Conservation (phyloP, 306 rosid genomes). For the Senna siamea region DNA sequence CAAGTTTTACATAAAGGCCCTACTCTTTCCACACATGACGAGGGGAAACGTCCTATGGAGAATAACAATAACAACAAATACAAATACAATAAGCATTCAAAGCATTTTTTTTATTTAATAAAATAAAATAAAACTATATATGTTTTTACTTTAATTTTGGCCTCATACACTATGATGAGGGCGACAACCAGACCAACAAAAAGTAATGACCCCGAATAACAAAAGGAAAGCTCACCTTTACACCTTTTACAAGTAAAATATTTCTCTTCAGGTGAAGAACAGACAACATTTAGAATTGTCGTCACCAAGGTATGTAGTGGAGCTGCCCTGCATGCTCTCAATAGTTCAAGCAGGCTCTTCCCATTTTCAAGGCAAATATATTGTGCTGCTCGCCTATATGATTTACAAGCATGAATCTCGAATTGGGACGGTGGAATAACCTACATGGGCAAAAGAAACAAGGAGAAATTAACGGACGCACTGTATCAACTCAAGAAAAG, state of each 20-base stretch:
- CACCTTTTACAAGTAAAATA: slow-evolving; percentile 76
- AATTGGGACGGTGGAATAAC: slow-evolving; percentile 90
- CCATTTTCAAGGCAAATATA: slow-evolving; percentile 94
- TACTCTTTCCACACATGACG: slow-evolving; percentile 55
- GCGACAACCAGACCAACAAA: slow-evolving; percentile 15
- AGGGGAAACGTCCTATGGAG: slow-evolving; percentile 67
- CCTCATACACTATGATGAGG: slow-evolving; percentile 13
- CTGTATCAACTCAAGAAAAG: slow-evolving; percentile 27
- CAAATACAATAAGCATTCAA: slow-evolving; percentile 29
- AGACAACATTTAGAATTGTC: slow-evolving; percentile 67
- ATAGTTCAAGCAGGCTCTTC: slow-evolving; percentile 80
- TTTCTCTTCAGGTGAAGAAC: slow-evolving; percentile 68
- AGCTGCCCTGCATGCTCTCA: slow-evolving; percentile 71
- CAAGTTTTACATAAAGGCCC: slow-evolving; percentile 79
- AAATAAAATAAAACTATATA: slow-evolving; percentile 2
- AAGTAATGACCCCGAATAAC: slow-evolving; percentile 4
- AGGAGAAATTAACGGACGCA: slow-evolving; percentile 27
- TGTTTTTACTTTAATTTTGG: neutral
- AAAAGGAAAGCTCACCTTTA: slow-evolving; percentile 63
- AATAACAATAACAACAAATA: slow-evolving; percentile 11
- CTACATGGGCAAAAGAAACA: slow-evolving; percentile 43
- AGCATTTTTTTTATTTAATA: neutral
- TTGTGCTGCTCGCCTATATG: slow-evolving; percentile 85
- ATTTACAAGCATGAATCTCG: slow-evolving; percentile 93
- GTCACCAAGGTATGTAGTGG: slow-evolving; percentile 71